Conservation (phyloP, 768 basidiomycete genomes). For the Daedaleopsis sinensis region DNA sequence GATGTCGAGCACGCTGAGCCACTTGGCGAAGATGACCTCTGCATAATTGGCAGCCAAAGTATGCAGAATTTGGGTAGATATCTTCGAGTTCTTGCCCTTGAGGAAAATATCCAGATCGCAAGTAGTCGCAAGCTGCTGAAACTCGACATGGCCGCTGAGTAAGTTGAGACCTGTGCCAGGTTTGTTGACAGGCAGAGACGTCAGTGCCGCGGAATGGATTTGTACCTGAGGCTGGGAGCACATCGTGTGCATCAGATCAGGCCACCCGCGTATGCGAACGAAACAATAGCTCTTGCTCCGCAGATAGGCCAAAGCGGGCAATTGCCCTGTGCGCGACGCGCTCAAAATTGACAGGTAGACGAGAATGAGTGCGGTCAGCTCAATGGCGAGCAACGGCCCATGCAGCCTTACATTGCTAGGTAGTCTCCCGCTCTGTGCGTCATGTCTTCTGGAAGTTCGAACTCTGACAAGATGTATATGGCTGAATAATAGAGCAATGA, state of each 20-base stretch:
- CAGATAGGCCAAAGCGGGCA: constrained; percentile 38
- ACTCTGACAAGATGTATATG: constrained; percentile 36
- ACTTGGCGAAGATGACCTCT: constrained; percentile 36
- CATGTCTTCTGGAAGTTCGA: constrained; percentile 41
- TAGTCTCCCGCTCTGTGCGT: constrained; percentile 50
- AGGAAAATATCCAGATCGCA: constrained; percentile 41
- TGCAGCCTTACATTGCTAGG: constrained; percentile 42
- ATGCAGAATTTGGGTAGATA: constrained; percentile 30
- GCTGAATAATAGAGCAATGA: neutral
- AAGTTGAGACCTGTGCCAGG: constrained; percentile 40
- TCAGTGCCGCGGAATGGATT: constrained; percentile 38
- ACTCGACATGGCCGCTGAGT: constrained; percentile 48
- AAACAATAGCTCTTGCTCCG: constrained; percentile 40
- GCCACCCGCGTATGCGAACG: neutral
- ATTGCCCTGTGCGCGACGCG: constrained; percentile 42
- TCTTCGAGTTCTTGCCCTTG: constrained; percentile 29
- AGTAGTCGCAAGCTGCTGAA: constrained; percentile 48
- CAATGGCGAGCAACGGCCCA: neutral
- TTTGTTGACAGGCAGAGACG: constrained; percentile 42
- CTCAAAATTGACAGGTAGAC: constrained; percentile 44
- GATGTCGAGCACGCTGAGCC: constrained; percentile 46
- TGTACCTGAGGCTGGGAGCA: constrained; percentile 35
- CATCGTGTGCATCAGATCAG: neutral
- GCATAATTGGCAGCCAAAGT: constrained; percentile 34
- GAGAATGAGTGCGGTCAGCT: constrained; percentile 10